These are phyloP conservation scores for Prosopis cineraria DNA, from an alignment of 306 rosid genomes.

Conservation along the genomic window DNA sequence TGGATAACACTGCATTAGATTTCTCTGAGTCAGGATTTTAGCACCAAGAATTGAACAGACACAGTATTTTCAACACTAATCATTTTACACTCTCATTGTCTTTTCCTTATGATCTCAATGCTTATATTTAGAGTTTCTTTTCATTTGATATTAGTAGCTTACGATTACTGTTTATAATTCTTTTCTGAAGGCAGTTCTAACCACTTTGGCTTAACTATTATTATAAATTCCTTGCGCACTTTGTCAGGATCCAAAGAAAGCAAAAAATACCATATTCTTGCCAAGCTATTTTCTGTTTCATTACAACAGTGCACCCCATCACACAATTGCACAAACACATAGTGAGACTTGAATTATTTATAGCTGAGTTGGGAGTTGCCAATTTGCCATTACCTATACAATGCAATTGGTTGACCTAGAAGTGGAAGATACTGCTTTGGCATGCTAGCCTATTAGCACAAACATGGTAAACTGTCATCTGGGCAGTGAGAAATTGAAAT, in stretches of 20 bases:
- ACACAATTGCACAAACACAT: background rate
- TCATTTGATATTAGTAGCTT: background rate
- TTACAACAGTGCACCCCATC: background rate
- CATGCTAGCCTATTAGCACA: slow-evolving; percentile 71
- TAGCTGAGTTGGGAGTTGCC: slow-evolving; percentile 12
- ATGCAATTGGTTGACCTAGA: slow-evolving; percentile 83
- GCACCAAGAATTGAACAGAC: slow-evolving; percentile 8
- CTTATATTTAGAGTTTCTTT: background rate
- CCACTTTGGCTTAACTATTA: background rate
- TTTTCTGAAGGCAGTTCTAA: background rate
- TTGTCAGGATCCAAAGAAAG: background rate
- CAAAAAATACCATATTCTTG: background rate
- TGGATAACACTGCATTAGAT: background rate
- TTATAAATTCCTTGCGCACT: background rate
- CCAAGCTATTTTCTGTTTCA: background rate
- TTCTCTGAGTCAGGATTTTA: background rate
- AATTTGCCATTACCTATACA: slow-evolving; percentile 61
- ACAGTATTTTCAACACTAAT: background rate
- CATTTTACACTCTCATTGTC: background rate
- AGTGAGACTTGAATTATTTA: slow-evolving; percentile 6
- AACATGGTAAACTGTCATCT: slow-evolving; percentile 31
- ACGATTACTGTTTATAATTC: background rate
- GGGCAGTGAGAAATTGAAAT: slow-evolving; percentile 13
- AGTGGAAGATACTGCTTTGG: slow-evolving; percentile 99
- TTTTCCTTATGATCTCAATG: background rate